Conservation (phyloP, 2,329 filamentous ascomycete species). For the Penicillium sclerotigenum region DNA sequence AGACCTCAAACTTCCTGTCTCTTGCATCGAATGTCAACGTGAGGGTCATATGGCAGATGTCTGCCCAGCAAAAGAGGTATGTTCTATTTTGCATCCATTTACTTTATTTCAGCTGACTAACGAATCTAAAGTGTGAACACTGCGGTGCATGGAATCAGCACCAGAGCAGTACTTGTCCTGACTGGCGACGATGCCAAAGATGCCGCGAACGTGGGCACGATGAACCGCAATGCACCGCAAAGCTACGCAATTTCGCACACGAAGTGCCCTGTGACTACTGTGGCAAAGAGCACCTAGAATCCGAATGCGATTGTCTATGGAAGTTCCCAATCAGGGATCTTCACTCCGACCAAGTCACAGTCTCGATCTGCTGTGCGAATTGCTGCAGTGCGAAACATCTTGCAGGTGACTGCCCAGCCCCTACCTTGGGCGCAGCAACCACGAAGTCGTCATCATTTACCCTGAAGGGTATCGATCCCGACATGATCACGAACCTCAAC, state of each 20-base stretch:
- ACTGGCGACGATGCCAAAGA: conserved; percentile 47
- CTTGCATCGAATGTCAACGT: conserved; percentile 43
- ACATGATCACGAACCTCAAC: conserved; percentile 41
- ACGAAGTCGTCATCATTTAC: conserved; percentile 38
- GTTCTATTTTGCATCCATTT: neutral
- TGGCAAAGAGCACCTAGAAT: conserved; percentile 57
- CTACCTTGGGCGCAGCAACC: conserved; percentile 24
- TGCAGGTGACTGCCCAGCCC: conserved; percentile 44
- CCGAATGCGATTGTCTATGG: conserved; percentile 61
- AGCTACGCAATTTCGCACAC: conserved; percentile 55
- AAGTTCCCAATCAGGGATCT: conserved; percentile 33
- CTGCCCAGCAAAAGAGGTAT: conserved; percentile 45
- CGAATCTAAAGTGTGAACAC: conserved; percentile 37
- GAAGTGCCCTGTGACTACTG: conserved; percentile 61
- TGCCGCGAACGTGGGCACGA: conserved; percentile 64
- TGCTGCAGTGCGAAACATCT: conserved; percentile 45
- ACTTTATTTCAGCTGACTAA: neutral
- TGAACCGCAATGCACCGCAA: conserved; percentile 53
- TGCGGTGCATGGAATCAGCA: conserved; percentile 44
- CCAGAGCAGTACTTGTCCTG: conserved; percentile 40
- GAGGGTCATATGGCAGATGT: conserved; percentile 44
- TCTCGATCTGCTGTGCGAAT: conserved; percentile 46
- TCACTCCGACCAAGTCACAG: conserved; percentile 30
- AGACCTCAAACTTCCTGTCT: conserved; percentile 41
- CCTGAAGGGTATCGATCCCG: conserved; percentile 36